Conservation (phyloP, 176 grass and related monocot genomes). For the Tuctoria greenei region DNA sequence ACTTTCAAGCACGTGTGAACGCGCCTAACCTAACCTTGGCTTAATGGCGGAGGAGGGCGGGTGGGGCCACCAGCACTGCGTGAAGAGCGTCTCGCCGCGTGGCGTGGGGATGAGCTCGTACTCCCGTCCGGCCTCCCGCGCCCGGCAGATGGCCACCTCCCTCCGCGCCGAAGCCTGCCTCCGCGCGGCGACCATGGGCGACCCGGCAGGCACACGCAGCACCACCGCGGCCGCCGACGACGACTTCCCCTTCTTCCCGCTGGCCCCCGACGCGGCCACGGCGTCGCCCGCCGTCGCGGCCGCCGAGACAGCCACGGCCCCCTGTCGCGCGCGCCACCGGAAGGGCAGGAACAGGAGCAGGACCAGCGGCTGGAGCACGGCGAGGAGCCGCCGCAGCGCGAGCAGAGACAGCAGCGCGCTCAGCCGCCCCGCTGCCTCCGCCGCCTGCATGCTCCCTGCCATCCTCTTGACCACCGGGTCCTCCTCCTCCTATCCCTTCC, state of each 20-base stretch:
- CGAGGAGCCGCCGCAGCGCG: slow-evolving; percentile 55
- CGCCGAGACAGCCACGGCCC: not conserved
- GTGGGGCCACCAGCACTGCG: slow-evolving; percentile 71
- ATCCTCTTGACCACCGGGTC: slow-evolving; percentile 30
- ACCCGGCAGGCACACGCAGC: slow-evolving; percentile 45
- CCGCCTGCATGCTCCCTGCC: slow-evolving; percentile 74
- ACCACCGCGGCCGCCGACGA: slow-evolving; percentile 38
- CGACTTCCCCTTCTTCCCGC: slow-evolving; percentile 51
- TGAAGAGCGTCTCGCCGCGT: slow-evolving; percentile 76
- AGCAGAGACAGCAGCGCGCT: slow-evolving; percentile 63
- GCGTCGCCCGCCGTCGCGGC: not conserved
- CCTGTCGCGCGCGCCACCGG: slow-evolving; percentile 31
- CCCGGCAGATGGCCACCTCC: slow-evolving; percentile 44
- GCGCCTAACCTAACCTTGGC: slow-evolving; percentile 27
- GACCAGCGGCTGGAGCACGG: slow-evolving; percentile 49
- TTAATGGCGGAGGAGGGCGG: slow-evolving; percentile 29
- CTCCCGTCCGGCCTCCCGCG: slow-evolving; percentile 37
- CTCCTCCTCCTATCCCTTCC: slow-evolving; percentile 15
- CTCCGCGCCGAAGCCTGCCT: slow-evolving; percentile 50
- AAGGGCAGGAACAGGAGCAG: slow-evolving; percentile 64
- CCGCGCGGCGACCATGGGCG: slow-evolving; percentile 44
- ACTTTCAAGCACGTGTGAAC: not conserved
- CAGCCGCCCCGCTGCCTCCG: slow-evolving; percentile 63
- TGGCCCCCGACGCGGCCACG: not conserved
- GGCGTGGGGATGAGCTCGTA: slow-evolving; percentile 62